Conservation (phyloP, 2,329 filamentous ascomycete species). For the Fusarium irregulare region DNA sequence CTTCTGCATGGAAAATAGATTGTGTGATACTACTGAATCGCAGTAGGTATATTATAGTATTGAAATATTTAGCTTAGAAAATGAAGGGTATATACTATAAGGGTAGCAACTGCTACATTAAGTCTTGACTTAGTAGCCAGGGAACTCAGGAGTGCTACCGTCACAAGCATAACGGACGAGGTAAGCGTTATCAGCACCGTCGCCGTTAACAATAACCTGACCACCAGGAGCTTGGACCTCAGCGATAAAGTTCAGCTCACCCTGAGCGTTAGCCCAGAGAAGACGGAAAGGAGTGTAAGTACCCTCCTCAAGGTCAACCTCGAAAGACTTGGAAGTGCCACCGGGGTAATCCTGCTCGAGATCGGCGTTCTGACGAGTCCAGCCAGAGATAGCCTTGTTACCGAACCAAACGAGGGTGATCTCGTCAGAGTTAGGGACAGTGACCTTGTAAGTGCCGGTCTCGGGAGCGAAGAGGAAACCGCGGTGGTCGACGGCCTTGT, state of each 20-base stretch:
- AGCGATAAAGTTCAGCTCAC: constrained; percentile 13
- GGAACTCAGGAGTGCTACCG: neutral
- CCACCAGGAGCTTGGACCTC: constrained; percentile 11
- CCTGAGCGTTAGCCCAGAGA: constrained; percentile 19
- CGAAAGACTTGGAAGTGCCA: constrained; percentile 1
- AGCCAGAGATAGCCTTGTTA: neutral
- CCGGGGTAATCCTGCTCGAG: constrained; percentile 18
- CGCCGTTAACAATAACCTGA: constrained; percentile 5
- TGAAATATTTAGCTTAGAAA: neutral
- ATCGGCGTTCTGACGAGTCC: neutral
- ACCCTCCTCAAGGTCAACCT: neutral
- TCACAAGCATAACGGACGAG: constrained; percentile 10
- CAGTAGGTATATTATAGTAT: neutral
- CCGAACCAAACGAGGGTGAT: constrained; percentile 22
- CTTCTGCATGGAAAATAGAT: neutral
- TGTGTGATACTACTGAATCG: neutral
- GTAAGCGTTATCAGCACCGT: constrained; percentile 6
- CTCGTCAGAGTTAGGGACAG: constrained; percentile 18
- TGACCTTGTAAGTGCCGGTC: neutral
- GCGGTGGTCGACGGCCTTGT: constrained; percentile 13
- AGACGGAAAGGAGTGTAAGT: constrained; percentile 21
- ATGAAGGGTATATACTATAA: neutral
- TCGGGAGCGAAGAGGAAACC: constrained; percentile 6
- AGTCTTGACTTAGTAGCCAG: neutral
- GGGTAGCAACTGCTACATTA: no score